Evolutionary conservation across 441 rosid species (phyloP).

Genomic region (Populus tomentosa): DNA sequence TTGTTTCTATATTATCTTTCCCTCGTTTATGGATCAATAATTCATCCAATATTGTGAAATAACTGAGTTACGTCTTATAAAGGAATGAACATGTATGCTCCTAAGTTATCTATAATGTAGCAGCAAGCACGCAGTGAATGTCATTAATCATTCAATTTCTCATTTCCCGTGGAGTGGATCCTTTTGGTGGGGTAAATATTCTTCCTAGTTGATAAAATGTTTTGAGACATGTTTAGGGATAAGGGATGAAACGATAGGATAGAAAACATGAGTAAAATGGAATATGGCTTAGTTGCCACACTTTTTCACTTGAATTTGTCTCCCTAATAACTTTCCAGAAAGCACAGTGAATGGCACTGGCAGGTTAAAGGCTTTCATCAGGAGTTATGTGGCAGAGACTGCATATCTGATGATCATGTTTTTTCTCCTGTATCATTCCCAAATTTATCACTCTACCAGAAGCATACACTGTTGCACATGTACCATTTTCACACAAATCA

Average conservation of each 20-base stretch:
- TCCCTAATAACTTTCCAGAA: neutral
- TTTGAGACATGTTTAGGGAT: neutral
- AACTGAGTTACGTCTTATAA: neutral
- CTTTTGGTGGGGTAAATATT: neutral
- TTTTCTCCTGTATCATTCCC: no score
- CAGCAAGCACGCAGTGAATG: no score
- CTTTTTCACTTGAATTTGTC: neutral
- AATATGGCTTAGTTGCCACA: neutral
- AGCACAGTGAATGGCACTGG: neutral
- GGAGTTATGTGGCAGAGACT: neutral
- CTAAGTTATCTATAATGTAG: neutral
- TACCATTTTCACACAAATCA: no score
- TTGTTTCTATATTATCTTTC: neutral
- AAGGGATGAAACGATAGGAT: neutral
- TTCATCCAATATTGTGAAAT: neutral
- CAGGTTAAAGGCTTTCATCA: neutral
- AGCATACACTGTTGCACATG: no score
- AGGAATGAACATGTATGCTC: neutral
- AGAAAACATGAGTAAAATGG: neutral
- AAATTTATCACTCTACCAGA: no score
- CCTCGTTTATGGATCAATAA: neutral
- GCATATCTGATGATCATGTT: neutral
- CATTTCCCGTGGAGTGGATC: neutral
- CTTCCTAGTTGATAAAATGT: neutral
- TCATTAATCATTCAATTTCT: neutral